phyloP scores from a whole-genome alignment of 768 basidiomycete genomes.

The Mrakia hoshinonis region DNA sequence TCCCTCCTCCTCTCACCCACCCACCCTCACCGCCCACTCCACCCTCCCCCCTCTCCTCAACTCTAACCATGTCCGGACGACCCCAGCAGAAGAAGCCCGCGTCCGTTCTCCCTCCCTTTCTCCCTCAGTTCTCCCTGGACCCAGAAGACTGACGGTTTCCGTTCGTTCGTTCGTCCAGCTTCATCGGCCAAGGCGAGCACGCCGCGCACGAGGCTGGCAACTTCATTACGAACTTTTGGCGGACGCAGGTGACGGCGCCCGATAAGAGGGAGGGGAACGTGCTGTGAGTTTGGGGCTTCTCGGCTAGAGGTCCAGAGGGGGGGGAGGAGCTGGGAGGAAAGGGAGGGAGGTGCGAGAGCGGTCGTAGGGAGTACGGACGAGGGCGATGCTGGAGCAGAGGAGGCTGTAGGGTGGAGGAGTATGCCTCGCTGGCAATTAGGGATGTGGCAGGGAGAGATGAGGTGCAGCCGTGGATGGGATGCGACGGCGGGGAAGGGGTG shows the following conservation, averaged over 20 bases:
- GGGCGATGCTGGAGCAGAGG: neutral
- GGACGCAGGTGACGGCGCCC: slow-evolving; percentile 20
- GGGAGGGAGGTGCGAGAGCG: neutral
- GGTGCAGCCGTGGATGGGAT: neutral
- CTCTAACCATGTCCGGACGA: slow-evolving; percentile 19
- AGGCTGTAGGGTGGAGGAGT: too few species aligned
- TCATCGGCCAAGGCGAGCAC: slow-evolving; percentile 22
- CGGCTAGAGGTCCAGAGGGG: neutral
- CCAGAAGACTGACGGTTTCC: neutral
- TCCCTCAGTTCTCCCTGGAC: neutral
- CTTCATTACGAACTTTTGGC: slow-evolving; percentile 25
- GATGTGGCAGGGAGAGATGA: neutral
- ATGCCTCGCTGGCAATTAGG: too few species aligned
- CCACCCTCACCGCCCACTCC: neutral
- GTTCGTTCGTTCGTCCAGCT: slow-evolving; percentile 1
- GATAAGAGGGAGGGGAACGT: slow-evolving; percentile 29
- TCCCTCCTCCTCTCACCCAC: neutral
- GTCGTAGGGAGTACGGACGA: neutral
- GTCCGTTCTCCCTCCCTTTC: neutral
- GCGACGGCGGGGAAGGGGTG: neutral
- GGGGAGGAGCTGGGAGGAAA: too few species aligned
- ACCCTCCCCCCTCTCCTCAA: neutral
- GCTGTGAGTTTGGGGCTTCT: slow-evolving; percentile 11
- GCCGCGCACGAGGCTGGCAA: slow-evolving; percentile 4
- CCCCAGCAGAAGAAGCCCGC: slow-evolving; percentile 14